Evolutionary conservation across 2,329 filamentous ascomycete species (phyloP), one percentile per base, ranked within the genome.

Genomic region (Botrytis hyacinthi): DNA sequence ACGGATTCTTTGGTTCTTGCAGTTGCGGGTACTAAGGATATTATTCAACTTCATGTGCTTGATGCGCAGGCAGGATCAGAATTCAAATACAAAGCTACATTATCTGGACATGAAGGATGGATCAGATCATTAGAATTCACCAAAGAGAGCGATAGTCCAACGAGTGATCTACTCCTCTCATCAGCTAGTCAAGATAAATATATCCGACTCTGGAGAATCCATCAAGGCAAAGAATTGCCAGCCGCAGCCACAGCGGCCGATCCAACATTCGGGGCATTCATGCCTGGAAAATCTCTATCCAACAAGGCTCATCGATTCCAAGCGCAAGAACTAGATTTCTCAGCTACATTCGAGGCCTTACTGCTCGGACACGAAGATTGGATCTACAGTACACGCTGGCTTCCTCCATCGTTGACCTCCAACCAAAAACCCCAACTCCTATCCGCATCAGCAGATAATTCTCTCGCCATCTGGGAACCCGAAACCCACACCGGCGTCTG

Each of bases 151-250:
- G 80, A 84, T 3, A 83, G 84, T 35, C 77, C 83, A 0, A 82
- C 84, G 0, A 88, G 88, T 70, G 95, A 98, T 80, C 81, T 97
- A 6, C 83, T 98, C 35, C 87, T 99, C 32, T 94, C 95, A 0
- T 98, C 95, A 18, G 95, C 95, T 35, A 98, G 95, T 81, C 96
- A 99, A 82, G 96, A 99, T 83, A 98, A 97, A 83, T 99, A 98
- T 79, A 91, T 98, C 74, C 92, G 96, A 59, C 87, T 99, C 51
- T 99, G 96, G 96, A 90, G 95, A 73, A 84, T 99, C 51, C 92
- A 93, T 76, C 85, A 88, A 75, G 93, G 93, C 48, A 87, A 87
- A 74, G 88, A 90, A 48, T 83, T 92, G 2, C 90, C 91, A 1
- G 83, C 86, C 0, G 84, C 87, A 68, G 87, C 87, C 57, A 84